Base-by-base conservation (phyloP, 352 stramenopile genomes). In the Globisporangium cylindrosporum region DNA sequence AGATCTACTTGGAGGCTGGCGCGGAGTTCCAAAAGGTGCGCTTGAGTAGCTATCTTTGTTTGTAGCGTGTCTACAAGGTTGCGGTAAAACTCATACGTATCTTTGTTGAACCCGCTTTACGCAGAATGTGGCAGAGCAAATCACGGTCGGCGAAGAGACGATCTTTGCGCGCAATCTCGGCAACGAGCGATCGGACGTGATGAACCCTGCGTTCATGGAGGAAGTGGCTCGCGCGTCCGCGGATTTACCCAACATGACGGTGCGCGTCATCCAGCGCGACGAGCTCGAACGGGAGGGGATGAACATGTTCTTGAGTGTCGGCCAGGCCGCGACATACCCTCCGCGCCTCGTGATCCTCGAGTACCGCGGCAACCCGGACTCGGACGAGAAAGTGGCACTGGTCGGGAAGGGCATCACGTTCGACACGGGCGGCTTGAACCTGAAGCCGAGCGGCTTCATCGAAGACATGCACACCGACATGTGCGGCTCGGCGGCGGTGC, bases 361-460 rank as follows among this genome's bases (percentile, higher is more conserved):
- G 68, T 97, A 97, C 72, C 68, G 64, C 51, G 88, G 88, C 29
- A 86, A 92, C 67, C 80, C 86, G 1, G 75, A 84, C 18, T 80
- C 79, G 14, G 74, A 88, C 7, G 75, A 91, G 15, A 89, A 79
- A 57, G 74, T 95, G 8, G 91, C 88, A 15, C 70, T 98, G 18
- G 91, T 98, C 32, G 95, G 95, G 48, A 98, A 98, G 76, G 95
- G 92, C 20, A 87, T 98, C 57, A 97, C 90, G 55, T 98, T 98
- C 67, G 95, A 98, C 76, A 97, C 94, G 0, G 95, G 95, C n/a
- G 95, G 95, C 15, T 79, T 98, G 64, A 97, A 98, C 80, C 78
- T 98, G 53, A 98, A 98, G 80, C 90, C 91, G 0, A 95, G 90
- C 14, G 83, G 92, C 49, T 80, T 77, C 70, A 98, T 98, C 14